Evolutionary conservation across 441 rosid genomes (phyloP).

Genomic region (Sinapis alba): DNA sequence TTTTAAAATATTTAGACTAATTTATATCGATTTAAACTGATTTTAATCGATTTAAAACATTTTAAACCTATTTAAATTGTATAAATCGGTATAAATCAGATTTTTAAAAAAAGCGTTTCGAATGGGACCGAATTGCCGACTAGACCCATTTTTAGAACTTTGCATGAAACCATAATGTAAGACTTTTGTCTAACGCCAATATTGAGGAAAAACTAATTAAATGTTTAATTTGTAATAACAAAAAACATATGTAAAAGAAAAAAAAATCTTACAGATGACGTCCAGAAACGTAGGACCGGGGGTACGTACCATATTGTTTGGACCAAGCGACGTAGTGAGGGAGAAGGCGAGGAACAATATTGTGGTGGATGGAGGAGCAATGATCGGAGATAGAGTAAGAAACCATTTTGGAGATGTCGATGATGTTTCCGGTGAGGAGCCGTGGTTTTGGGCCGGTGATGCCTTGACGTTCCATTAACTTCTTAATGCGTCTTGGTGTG

Average conservation of each 20-base stretch:
- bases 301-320: slow-evolving; percentile 60
- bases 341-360: slow-evolving; percentile 73
- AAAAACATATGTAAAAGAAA: neutral
- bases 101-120: no score
- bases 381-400: slow-evolving; percentile 63
- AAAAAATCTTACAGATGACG: neutral
- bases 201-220: neutral
- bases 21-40: no score
- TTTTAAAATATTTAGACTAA: no score
- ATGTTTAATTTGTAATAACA: neutral
- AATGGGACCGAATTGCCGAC: no score
- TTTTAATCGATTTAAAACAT: no score
- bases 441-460: slow-evolving; percentile 85
- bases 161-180: neutral
- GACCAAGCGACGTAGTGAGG: slow-evolving; percentile 91
- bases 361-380: slow-evolving; percentile 64
- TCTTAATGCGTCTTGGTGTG: slow-evolving; percentile 75
- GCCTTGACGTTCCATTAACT: slow-evolving; percentile 79
- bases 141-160: no score
- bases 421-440: slow-evolving; percentile 72
- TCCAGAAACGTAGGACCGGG: neutral
- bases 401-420: slow-evolving; percentile 58
- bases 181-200: neutral
- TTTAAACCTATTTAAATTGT: no score
- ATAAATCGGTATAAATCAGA: no score